A percentile compares a stretch with the other conserved stretches of the same genome.
Evolutionary conservation across 352 stramenopile genomes (phyloP).

Genomic region (Pythium rishiriense): DNA sequence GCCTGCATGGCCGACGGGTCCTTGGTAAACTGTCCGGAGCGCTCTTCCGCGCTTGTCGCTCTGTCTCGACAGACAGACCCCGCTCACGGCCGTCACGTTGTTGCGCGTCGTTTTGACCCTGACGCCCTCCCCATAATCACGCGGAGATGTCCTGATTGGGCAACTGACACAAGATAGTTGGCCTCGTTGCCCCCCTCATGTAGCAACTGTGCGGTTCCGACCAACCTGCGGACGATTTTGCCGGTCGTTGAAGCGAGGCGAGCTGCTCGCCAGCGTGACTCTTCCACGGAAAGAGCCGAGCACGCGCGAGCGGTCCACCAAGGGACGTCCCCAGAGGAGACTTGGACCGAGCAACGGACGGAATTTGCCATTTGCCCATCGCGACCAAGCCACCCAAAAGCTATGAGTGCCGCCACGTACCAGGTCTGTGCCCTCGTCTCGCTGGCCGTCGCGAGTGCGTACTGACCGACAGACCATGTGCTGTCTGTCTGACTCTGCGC

Average conservation of each 20-base stretch:
- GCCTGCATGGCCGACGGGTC: constrained; percentile 42
- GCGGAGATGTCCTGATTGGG: constrained; percentile 11
- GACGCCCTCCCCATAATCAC: constrained; percentile 12
- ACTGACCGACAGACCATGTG: neutral
- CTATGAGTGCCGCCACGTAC: constrained; percentile 59
- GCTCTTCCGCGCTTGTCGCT: constrained; percentile 7
- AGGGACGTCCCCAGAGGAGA: neutral
- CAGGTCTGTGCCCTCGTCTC: constrained; percentile 34
- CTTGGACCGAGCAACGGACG: neutral
- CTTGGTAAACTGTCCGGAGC: neutral
- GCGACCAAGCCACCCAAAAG: neutral
- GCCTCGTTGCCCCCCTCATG: constrained; percentile 4
- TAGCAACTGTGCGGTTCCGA: constrained; percentile 10
- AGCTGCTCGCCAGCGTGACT: constrained; percentile 24
- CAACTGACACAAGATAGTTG: constrained; percentile 2
- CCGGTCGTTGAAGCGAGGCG: constrained; percentile 16
- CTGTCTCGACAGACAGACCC: constrained; percentile 1
- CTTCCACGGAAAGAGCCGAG: constrained; percentile 9
- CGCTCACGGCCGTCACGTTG: constrained; percentile 19
- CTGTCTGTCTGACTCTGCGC: neutral
- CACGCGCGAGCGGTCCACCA: neutral
- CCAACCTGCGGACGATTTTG: neutral
- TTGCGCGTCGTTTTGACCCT: constrained; percentile 20
- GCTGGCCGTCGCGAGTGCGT: no score
- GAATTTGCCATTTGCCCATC: neutral